phyloP scores from a whole-genome alignment of 495 filamentous ascomycete species.

The Paragyromitra xinjiangensis region DNA sequence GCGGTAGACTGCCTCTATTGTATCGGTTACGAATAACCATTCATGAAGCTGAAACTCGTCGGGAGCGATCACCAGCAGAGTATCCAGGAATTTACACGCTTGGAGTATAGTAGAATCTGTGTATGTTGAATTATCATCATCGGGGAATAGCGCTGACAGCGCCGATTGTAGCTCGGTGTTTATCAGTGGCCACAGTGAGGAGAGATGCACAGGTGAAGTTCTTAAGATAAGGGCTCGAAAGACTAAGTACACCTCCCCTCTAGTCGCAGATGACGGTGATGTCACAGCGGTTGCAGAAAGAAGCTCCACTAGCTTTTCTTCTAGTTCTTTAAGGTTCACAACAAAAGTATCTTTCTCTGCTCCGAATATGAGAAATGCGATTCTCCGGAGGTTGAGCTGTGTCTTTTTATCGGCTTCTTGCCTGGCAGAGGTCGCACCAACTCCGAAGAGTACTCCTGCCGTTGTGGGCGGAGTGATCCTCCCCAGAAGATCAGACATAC shows the following conservation, averaged over 20 bases:
- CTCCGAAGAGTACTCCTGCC: constrained; percentile 97
- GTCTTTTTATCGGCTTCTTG: constrained; percentile 92
- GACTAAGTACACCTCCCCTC: constrained; percentile 89
- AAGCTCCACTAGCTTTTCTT: constrained; percentile 87
- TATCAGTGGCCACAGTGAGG: constrained; percentile 86
- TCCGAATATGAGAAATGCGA: constrained; percentile 79
- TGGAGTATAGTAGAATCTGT: constrained; percentile 79
- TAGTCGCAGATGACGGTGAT: constrained; percentile 87
- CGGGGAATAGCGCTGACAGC: constrained; percentile 76
- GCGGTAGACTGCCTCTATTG: constrained; percentile 93
- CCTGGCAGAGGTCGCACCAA: constrained; percentile 92
- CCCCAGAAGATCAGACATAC: constrained; percentile 79
- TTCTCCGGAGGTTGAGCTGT: constrained; percentile 86
- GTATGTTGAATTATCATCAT: constrained; percentile 77
- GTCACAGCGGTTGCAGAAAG: constrained; percentile 85
- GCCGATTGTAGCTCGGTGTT: constrained; percentile 86
- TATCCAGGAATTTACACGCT: constrained; percentile 89
- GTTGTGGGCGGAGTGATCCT: constrained; percentile 85
- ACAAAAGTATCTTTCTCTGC: constrained; percentile 79
- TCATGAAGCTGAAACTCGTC: constrained; percentile 96
- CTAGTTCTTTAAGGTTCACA: constrained; percentile 72
- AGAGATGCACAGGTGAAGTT: constrained; percentile 77
- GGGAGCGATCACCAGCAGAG: constrained; percentile 80
- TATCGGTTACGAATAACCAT: constrained; percentile 97
- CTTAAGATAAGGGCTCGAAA: constrained; percentile 81